A percentile compares a stretch with the other conserved stretches of the same genome.
Conservation (phyloP, 768 basidiomycete genomes). For the Boletellus emodensis region DNA sequence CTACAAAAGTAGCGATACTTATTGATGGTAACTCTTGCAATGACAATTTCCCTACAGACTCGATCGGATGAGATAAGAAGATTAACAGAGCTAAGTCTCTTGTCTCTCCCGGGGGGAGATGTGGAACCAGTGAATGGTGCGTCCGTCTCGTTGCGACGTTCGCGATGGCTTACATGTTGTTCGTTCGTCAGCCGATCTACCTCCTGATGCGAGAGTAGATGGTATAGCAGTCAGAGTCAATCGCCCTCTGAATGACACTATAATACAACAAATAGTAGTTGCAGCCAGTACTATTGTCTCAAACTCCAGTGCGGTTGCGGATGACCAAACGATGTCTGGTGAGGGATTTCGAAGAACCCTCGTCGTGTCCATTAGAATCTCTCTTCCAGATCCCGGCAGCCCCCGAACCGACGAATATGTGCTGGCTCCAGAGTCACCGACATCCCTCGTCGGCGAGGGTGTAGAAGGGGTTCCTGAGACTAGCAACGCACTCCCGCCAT, state of each 20-base stretch:
- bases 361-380: too few species aligned
- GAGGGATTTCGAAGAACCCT: too few species aligned
- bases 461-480: too few species aligned
- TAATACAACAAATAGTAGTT: background rate
- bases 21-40: too few species aligned
- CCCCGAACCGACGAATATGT: background rate
- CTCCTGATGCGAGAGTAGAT: background rate
- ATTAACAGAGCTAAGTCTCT: background rate
- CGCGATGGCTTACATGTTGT: too few species aligned
- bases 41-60: background rate
- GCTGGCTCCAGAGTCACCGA: background rate
- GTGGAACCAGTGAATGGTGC: background rate
- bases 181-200: background rate
- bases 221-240: slow-evolving; percentile 10
- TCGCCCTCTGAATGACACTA: slow-evolving; percentile 5
- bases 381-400: background rate
- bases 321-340: too few species aligned
- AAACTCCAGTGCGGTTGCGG: background rate
- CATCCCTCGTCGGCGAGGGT: background rate
- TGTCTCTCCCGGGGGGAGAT: slow-evolving; percentile 3
- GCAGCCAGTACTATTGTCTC: background rate
- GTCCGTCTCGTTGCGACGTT: background rate
- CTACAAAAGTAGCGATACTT: slow-evolving; percentile 4
- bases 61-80: slow-evolving; percentile 8
- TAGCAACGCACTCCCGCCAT: background rate